phyloP scores from a whole-genome alignment of 164 flowering plant species.

The Tetrastigma voinierianum region DNA sequence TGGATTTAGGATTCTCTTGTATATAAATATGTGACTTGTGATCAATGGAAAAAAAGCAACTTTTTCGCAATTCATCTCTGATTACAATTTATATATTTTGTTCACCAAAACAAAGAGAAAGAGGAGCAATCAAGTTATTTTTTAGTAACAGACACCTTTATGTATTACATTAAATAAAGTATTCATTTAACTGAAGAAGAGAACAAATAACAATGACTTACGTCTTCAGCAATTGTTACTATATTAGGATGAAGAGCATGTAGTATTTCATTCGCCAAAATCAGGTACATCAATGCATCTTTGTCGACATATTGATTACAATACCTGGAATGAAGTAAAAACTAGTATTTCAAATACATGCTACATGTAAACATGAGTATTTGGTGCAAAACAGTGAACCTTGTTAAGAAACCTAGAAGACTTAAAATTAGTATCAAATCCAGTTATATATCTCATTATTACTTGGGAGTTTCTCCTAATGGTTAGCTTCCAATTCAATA shows the following conservation, averaged over 20 bases:
- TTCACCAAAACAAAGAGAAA: background rate
- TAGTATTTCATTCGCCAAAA: slow-evolving; percentile 86
- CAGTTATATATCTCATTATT: too few species aligned
- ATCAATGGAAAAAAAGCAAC: too few species aligned
- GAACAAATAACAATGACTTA: slow-evolving; percentile 31
- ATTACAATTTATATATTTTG: too few species aligned
- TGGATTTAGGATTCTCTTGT: too few species aligned
- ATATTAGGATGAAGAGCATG: slow-evolving; percentile 81
- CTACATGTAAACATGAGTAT: background rate
- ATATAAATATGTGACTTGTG: too few species aligned
- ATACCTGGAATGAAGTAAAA: slow-evolving; percentile 48
- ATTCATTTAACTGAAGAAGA: background rate
- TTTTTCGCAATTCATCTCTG: too few species aligned
- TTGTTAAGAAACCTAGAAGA: background rate
- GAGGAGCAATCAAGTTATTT: background rate
- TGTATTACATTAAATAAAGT: background rate
- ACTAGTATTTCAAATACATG: background rate
- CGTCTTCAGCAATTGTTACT: slow-evolving; percentile 97
- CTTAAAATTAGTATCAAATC: too few species aligned
- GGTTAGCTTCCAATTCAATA: too few species aligned
- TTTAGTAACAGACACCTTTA: background rate
- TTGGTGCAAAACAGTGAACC: background rate
- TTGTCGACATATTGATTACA: slow-evolving; percentile 94
- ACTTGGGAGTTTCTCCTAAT: too few species aligned
- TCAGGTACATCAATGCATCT: slow-evolving; percentile 85